Percentiles rank a stretch among this genome's conserved stretches.
Evolutionary conservation across 148 eudicot genomes (phyloP).

Genomic region (Arctostaphylos glauca): DNA sequence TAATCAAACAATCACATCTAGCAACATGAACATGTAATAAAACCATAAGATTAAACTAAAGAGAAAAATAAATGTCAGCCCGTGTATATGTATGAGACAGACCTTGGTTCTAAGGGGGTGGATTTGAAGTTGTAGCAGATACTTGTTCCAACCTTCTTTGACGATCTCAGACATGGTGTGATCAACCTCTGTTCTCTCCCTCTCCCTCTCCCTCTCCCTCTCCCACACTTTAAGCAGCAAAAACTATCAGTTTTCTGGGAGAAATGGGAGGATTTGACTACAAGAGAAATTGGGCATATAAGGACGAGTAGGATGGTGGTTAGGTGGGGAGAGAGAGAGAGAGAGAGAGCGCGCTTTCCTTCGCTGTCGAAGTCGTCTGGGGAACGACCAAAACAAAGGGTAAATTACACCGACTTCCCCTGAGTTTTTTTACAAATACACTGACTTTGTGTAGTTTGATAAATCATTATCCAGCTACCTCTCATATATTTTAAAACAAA

Average conservation of each 20-base stretch:
- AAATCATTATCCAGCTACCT: no score
- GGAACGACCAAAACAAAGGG: no score
- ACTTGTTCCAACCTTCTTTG: constrained; percentile 47
- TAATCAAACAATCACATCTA: constrained; percentile 12
- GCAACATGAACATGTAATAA: not conserved
- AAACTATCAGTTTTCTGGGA: not conserved
- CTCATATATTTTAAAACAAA: no score
- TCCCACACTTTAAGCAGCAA: not conserved
- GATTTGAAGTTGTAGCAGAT: constrained; percentile 42
- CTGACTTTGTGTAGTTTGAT: no score
- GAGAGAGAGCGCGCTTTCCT: not conserved
- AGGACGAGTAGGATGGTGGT: not conserved
- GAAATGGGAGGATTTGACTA: not conserved
- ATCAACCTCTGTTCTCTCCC: constrained; percentile 12
- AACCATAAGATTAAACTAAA: not conserved
- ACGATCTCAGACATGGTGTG: constrained; percentile 49
- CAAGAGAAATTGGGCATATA: not conserved
- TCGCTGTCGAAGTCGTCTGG: no score
- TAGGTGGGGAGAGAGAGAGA: not conserved
- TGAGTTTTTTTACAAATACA: no score
- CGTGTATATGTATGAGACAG: not conserved
- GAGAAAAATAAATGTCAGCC: not conserved
- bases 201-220: not conserved
- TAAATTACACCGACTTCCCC: no score
- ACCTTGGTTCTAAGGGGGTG: constrained; percentile 71